Evolutionary conservation across 2,329 filamentous ascomycete genomes (phyloP).

Genomic region (Talaromyces sp.): DNA sequence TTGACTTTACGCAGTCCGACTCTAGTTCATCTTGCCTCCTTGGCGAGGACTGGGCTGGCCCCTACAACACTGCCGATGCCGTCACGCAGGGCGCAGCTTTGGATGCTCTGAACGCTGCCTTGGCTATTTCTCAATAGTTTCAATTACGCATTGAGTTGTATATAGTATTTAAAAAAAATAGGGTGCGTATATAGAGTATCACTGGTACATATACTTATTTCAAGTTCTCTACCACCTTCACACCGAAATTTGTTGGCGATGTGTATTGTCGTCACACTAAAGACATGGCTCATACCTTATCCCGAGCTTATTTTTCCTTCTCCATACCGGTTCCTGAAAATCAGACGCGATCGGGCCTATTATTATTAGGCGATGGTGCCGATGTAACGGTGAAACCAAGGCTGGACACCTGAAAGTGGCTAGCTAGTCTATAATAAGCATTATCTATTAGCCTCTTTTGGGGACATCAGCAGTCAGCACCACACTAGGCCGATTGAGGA

Average conservation of each 20-base stretch:
- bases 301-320: too few relatives aligned
- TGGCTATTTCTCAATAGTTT: slow-evolving; percentile 7
- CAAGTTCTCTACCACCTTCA: not conserved
- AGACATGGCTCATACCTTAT: too few relatives aligned
- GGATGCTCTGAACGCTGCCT: slow-evolving; percentile 12
- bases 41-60: slow-evolving; percentile 14
- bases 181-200: not conserved
- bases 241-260: too few relatives aligned
- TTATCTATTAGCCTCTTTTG: not conserved
- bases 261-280: too few relatives aligned
- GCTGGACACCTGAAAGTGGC: too few relatives aligned
- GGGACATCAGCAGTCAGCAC: not conserved
- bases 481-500: not conserved
- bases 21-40: slow-evolving; percentile 3
- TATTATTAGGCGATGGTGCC: too few relatives aligned
- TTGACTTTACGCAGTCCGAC: slow-evolving; percentile 6
- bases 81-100: slow-evolving; percentile 9
- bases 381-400: too few relatives aligned
- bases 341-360: too few relatives aligned
- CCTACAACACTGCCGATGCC: slow-evolving; percentile 5
- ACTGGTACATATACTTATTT: not conserved
- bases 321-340: too few relatives aligned
- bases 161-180: not conserved
- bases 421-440: not conserved
- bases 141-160: not conserved